Evolutionary conservation across 1,284 basidiomycete genomes (phyloP), one percentile per base, ranked within the genome.

Genomic region (Papiliotrema laurentii): DNA sequence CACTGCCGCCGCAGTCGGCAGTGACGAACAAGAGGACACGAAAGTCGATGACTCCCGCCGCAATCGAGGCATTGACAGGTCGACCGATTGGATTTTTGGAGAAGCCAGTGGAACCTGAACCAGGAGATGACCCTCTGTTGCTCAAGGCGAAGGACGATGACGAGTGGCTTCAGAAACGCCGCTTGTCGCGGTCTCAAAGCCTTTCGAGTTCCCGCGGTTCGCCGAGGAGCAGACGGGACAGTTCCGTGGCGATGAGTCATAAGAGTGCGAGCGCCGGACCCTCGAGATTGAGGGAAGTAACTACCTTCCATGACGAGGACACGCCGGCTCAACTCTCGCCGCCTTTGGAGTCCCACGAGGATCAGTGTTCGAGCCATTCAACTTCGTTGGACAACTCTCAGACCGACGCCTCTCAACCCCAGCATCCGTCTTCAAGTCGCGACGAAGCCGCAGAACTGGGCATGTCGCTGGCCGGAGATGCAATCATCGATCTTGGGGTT

Each of bases 111-210:
- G 30, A 41, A 21, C 22, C 46, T 2, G 31, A 31, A 13, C 47
- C 47, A 10, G 47, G 41, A 21, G 47, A 49, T 21, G 47, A 49
- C 24, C 27, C 26, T 24, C n/a, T 49, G 26, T 30, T 49, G n/a
- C 24, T 47, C 5, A 46, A 46, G 19, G 45, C 16, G 18, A 11
- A 27, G 26, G 36, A 38, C 11, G 45, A 46, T 21, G 45, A 46
- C 14, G 45, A 46, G 13, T 43, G 30, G 28, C 28, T 43, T 13
- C 18, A 16, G 30, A 22, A 31, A 21, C n/a, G 41, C 18, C 21
- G 26, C 10, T 14, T 43, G 18, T 30, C 41, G n/a, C 16, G 41
- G 10, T 30, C 41, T 22, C 28, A 26, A 10, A 43, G 27, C 28
- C n/a, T 19, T 10, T 10, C 41, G 6, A 28, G 39, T 28, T 18